A percentile compares a stretch with the other conserved stretches of the same genome.
phyloP scores from a whole-genome alignment of 345 rosid genomes.

The Aegle marmelos region DNA sequence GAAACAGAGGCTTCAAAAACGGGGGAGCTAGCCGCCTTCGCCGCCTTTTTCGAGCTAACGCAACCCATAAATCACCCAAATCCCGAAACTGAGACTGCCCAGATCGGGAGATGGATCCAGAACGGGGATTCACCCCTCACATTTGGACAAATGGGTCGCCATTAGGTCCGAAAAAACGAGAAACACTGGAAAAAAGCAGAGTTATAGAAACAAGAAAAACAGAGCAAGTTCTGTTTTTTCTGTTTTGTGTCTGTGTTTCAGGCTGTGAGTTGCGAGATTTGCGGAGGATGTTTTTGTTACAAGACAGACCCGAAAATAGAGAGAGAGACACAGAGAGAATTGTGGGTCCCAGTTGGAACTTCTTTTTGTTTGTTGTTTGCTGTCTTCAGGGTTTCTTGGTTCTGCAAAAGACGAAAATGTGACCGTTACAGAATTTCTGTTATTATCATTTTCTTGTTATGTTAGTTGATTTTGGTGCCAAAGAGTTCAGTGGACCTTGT shows the following conservation, averaged over 20 bases:
- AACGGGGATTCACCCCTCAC: slow-evolving; percentile 31
- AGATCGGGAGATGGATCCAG: slow-evolving; percentile 49
- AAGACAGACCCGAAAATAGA: slow-evolving; percentile 12
- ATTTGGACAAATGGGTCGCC: slow-evolving; percentile 27
- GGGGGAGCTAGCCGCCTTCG: slow-evolving; percentile 32
- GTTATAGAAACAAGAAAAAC: slow-evolving; percentile 7
- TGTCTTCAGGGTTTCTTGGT: slow-evolving; percentile 16
- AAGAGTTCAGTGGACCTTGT: background rate
- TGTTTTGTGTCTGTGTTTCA: background rate
- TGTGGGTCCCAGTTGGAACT: slow-evolving; percentile 44
- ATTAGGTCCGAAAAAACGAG: slow-evolving; percentile 6
- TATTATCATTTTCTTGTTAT: slow-evolving; percentile 1
- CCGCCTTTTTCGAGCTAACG: slow-evolving; percentile 50
- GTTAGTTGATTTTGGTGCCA: slow-evolving; percentile 13
- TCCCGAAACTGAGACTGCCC: slow-evolving; percentile 50
- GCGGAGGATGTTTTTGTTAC: slow-evolving; percentile 26
- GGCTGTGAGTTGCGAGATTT: slow-evolving; percentile 42
- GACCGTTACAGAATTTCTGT: slow-evolving; percentile 14
- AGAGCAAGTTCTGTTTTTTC: background rate
- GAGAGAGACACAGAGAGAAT: slow-evolving; percentile 30
- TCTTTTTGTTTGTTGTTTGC: slow-evolving; percentile 12
- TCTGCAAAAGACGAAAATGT: slow-evolving; percentile 26
- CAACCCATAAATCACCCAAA: slow-evolving; percentile 61
- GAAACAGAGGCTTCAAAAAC: slow-evolving; percentile 14
- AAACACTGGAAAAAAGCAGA: background rate